These are phyloP conservation scores for Pichia sp. DNA, from an alignment of 1,139 yeast genomes.

Conservation along the genomic window DNA sequence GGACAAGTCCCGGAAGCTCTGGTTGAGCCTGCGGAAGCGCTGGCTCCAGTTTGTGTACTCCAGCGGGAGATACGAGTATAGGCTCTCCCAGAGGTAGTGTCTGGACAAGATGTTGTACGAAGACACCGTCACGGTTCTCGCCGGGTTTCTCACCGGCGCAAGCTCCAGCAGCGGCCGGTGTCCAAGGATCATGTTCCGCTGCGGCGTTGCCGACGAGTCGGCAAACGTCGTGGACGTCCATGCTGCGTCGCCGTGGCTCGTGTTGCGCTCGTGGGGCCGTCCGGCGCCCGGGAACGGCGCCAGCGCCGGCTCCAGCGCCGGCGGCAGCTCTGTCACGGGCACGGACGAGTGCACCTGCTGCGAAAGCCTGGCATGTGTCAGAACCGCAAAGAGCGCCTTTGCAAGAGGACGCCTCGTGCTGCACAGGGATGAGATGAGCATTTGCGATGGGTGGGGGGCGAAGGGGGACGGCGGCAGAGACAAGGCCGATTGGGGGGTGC, in stretches of 20 bases:
- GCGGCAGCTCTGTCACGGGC: neutral
- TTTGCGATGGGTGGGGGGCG: neutral
- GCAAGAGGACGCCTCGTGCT: neutral
- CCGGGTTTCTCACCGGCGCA: conserved; percentile 2
- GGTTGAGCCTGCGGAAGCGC: conserved; percentile 43
- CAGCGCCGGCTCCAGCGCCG: no score
- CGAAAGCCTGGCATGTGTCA: neutral
- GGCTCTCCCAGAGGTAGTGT: conserved; percentile 55
- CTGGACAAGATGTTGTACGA: conserved; percentile 53
- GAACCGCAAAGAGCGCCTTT: neutral
- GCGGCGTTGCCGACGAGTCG: neutral
- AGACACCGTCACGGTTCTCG: conserved; percentile 35
- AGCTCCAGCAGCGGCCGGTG: conserved; percentile 19
- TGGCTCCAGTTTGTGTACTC: conserved; percentile 46
- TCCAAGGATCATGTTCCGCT: conserved; percentile 11
- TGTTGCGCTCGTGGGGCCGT: neutral
- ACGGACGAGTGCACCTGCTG: neutral
- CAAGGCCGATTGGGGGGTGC: neutral
- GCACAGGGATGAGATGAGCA: neutral
- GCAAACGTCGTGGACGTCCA: no score
- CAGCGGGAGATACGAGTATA: conserved; percentile 47
- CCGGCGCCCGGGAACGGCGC: no score
- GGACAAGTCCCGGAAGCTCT: conserved; percentile 37
- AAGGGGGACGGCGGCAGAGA: neutral
- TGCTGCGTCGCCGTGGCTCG: neutral